Evolutionary conservation across 2,329 filamentous ascomycete genomes (phyloP).

Genomic region (Epichloe gansuensis): DNA sequence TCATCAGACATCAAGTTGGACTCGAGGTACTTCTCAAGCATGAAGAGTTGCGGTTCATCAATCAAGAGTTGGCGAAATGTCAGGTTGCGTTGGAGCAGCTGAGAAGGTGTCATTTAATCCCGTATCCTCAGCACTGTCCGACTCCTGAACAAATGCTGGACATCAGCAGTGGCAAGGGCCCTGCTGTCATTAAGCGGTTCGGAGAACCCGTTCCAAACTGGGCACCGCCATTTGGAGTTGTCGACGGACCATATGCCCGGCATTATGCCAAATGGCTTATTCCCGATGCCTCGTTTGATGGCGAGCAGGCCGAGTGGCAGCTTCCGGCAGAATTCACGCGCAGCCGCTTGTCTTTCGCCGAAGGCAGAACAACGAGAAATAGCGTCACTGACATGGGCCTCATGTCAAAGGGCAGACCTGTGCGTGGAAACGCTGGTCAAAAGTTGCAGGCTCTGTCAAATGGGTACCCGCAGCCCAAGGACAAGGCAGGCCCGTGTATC

Average conservation of each 20-base stretch:
- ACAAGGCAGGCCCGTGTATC: slow-evolving; percentile 71
- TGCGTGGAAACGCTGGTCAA: slow-evolving; percentile 40
- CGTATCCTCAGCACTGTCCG: slow-evolving; percentile 63
- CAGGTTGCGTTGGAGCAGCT: slow-evolving; percentile 89
- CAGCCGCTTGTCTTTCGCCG: slow-evolving; percentile 35
- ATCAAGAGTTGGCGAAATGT: slow-evolving; percentile 93
- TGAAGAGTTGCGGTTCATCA: slow-evolving; percentile 83
- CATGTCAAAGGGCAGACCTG: slow-evolving; percentile 37
- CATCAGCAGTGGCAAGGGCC: slow-evolving; percentile 63
- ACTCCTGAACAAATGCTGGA: slow-evolving; percentile 56
- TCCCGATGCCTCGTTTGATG: slow-evolving; percentile 77
- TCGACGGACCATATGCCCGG: slow-evolving; percentile 82
- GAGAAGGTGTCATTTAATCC: slow-evolving; percentile 81
- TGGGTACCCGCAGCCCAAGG: slow-evolving; percentile 62
- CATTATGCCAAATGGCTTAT: slow-evolving; percentile 96
- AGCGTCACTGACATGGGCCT: slow-evolving; percentile 38
- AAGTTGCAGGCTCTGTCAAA: slow-evolving; percentile 58
- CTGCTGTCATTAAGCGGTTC: slow-evolving; percentile 48
- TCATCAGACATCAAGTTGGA: slow-evolving; percentile 76
- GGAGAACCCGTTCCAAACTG: slow-evolving; percentile 59
- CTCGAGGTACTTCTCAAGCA: slow-evolving; percentile 91
- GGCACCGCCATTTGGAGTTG: slow-evolving; percentile 81
- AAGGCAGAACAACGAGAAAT: slow-evolving; percentile 71
- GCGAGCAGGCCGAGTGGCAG: slow-evolving; percentile 37
- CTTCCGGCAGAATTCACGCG: slow-evolving; percentile 28